Base-by-base conservation (phyloP, 148 eudicot genomes). In the Vaccinium myrtillus region DNA sequence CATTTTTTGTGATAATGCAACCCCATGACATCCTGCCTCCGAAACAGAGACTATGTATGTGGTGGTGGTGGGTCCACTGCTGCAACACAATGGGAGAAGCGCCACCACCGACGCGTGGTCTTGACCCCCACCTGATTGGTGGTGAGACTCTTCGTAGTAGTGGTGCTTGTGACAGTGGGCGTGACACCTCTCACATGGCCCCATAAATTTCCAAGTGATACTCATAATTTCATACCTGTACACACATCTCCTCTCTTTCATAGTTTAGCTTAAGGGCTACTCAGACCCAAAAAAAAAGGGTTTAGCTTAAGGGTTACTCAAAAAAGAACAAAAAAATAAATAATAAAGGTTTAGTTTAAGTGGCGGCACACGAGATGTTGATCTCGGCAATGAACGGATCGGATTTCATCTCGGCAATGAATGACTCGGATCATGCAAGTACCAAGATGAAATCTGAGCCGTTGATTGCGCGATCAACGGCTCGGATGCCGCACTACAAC, bases 131-230 rank as follows among this genome's bases (percentile, higher is more conserved):
- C 50, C 54, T 27, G 12, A 43, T 80, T 80, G 71, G 82, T 39
- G 54, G 71, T 53, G 82, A 71, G 14, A 2, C 82, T 59, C 71
- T n/a, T 11, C 82, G 18, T n/a, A 19, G 14, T 43, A 25, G 82
- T 80, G 82, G 71, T 56, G 81, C 65, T 54, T 78, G 81, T 78
- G 46, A 16, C 81, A 79, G 82, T 39, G 53, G 32, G 82, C 82
- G 71, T 80, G 82, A 48, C 18, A 43, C 23, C 27, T 59, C 73
- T 59, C 82, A 80, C 82, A 36, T 79, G 81, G 53, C 73, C 82
- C 82, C 82, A 53, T 80, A 80, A 59, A 80, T 21, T 39, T 39
- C 19, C 59, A 7, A 27, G 74, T 69, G 39, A 32, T 30, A 5
- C 13, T 30, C 74, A 69, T 69, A 67, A 23, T 27, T 77, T 23